Percentiles rank a stretch among this genome's conserved stretches.
Evolutionary conservation across 139 green algal species (phyloP).

Genomic region (Chlorella sp.): DNA sequence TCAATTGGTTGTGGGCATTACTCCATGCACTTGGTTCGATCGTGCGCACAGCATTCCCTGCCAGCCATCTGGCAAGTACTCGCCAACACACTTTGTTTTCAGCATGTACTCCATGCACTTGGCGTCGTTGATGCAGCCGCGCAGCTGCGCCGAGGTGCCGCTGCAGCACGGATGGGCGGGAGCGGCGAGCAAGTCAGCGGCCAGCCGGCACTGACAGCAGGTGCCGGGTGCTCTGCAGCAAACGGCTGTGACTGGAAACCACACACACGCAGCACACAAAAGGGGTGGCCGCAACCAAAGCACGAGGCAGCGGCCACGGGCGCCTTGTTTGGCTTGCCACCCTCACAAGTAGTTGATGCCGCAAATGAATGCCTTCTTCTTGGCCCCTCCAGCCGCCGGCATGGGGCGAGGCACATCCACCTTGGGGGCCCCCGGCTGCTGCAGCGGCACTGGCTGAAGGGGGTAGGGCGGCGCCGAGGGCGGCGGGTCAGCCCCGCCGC

Average conservation of each 20-base stretch:
- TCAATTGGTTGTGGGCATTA: no score
- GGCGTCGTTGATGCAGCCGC: constrained; percentile 69
- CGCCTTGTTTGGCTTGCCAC: no score
- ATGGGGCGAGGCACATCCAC: constrained; percentile 8
- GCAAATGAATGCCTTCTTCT: constrained; percentile 50
- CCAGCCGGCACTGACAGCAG: no score
- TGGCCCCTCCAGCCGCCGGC: constrained; percentile 24
- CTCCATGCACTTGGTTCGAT: no score
- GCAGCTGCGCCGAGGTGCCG: constrained; percentile 42
- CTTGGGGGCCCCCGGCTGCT: neutral
- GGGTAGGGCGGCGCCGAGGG: constrained; percentile 1
- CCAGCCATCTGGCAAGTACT: no score
- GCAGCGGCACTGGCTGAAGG: neutral
- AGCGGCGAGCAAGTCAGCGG: no score
- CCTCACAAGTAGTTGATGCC: constrained; percentile 56
- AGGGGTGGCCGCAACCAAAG: no score
- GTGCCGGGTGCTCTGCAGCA: no score
- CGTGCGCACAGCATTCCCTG: no score
- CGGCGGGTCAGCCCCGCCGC: neutral
- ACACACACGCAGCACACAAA: no score
- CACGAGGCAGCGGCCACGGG: no score
- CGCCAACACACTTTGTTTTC: constrained; percentile 16
- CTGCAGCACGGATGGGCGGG: constrained; percentile 18
- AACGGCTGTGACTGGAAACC: no score
- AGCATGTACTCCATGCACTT: constrained; percentile 60